Evolutionary conservation across 495 filamentous ascomycete genomes (phyloP), one percentile per base, ranked within the genome.

Genomic region (Pseudevernia furfuracea): DNA sequence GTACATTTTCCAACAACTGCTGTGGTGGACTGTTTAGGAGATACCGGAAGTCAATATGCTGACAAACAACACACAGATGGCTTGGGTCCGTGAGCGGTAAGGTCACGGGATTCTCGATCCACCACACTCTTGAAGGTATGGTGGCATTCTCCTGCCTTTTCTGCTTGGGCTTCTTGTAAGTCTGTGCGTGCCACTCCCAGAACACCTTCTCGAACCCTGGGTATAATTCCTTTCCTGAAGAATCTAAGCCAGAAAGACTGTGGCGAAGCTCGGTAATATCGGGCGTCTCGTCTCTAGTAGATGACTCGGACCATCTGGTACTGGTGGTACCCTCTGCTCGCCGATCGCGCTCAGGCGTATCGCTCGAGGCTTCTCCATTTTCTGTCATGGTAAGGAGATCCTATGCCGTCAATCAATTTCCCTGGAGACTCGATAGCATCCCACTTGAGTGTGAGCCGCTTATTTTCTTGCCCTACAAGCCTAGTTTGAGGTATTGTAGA

Each of bases 1-100:
- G 19, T 8, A 67, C 32, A 25, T 34, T 12, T 59, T 67, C 59
- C 21, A 58, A 3, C 1, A 58, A 28, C 38, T 67, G 65, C 17
- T 15, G 19, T 7, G 17, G 15, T 43, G 65, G 65, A 38, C 59
- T 44, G 32, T 63, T 55, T 4, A 66, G 21, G 10, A 67, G 49
- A 62, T 67, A 67, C 25, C 48, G 10, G 41, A 67, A 62, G 38
- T 67, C 48, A 41, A 67, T 58, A 49, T 67, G 65, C 19, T 53
- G 43, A 56, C 65, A 67, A 3, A 58, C 43, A 23, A 48, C 52
- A 60, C 65, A 67, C 59, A 67, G 55, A n/a, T 63, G 30, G 25
- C 65, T 44, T 37, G 44, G 41, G 7, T 65, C 37, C 15, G 39
- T 58, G 1, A 25, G 28, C 23, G 58, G 23, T n/a, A 23, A 39